phyloP scores from a whole-genome alignment of 306 rosid species.

The Ceratonia siliqua region DNA sequence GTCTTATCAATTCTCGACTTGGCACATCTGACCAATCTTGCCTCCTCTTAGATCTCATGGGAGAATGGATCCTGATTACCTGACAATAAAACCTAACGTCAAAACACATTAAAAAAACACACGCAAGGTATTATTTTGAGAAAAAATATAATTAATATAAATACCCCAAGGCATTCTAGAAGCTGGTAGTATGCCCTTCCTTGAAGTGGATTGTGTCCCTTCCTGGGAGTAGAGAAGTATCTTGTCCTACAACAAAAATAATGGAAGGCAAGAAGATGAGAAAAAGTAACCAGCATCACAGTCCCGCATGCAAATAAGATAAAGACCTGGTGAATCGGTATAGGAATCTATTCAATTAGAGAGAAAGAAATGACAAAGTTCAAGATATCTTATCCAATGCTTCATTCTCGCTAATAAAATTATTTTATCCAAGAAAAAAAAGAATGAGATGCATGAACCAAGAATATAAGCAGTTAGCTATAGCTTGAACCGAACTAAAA shows the following conservation, averaged over 20 bases:
- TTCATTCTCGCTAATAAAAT: background rate
- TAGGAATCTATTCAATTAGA: background rate
- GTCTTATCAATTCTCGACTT: conserved; percentile 62
- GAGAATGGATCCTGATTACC: conserved; percentile 95
- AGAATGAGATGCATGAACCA: background rate
- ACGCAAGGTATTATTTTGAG: background rate
- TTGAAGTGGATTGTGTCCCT: conserved; percentile 99
- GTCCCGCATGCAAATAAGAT: conserved; percentile 9
- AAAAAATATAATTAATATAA: conserved; percentile 25
- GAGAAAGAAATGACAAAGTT: conserved; percentile 3
- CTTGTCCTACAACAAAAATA: conserved; percentile 68
- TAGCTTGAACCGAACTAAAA: background rate
- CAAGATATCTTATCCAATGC: background rate
- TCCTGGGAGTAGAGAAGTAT: conserved; percentile 89
- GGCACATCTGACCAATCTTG: conserved; percentile 96
- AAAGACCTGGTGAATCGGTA: conserved; percentile 23
- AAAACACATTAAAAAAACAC: conserved; percentile 11
- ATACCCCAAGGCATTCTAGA: conserved; percentile 97
- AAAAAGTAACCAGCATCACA: background rate
- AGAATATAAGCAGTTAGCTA: background rate
- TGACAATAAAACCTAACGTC: conserved; percentile 42
- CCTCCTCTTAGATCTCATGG: conserved; percentile 86
- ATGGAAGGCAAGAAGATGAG: conserved; percentile 10
- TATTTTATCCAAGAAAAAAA: background rate
- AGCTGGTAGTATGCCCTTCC: conserved; percentile 99